These are phyloP conservation scores for Abelmoschus esculentus DNA, from an alignment of 345 rosid species.

Conservation along the genomic window DNA sequence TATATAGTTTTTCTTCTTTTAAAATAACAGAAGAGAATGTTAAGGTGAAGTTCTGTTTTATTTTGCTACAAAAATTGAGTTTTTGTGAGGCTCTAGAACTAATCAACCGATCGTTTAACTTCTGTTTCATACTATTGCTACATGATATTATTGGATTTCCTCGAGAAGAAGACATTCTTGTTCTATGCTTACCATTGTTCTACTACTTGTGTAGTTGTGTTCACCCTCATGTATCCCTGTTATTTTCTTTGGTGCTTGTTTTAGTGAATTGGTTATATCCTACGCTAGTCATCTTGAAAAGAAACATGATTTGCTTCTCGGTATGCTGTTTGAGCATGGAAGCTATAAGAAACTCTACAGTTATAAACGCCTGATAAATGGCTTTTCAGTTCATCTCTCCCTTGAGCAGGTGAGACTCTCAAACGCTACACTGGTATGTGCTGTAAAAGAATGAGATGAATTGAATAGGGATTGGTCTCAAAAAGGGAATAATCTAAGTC, in stretches of 20 bases:
- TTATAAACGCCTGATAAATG: slow-evolving; percentile 90
- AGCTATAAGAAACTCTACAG: slow-evolving; percentile 86
- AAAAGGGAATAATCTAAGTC: too few relatives aligned
- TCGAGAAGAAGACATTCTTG: background rate
- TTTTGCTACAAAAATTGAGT: background rate
- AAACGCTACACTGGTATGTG: too few relatives aligned
- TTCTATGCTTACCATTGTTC: background rate
- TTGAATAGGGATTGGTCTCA: too few relatives aligned
- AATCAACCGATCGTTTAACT: background rate
- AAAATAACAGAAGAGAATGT: background rate
- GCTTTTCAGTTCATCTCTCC: slow-evolving; percentile 78
- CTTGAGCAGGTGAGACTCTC: slow-evolving; percentile 74
- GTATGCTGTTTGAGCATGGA: slow-evolving; percentile 61
- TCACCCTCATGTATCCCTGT: too few relatives aligned
- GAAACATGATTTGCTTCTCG: slow-evolving; percentile 91
- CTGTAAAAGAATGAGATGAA: too few relatives aligned
- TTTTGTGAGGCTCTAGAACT: background rate
- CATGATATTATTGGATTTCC: background rate
- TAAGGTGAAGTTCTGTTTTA: background rate
- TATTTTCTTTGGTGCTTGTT: slow-evolving; percentile 12
- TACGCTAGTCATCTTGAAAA: slow-evolving; percentile 81
- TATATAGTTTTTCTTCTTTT: slow-evolving; percentile 11
- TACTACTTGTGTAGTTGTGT: too few relatives aligned
- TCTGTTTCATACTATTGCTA: background rate
- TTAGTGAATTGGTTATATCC: slow-evolving; percentile 72